Conservation (phyloP, 148 eudicot genomes). For the Polygonum maritimum region DNA sequence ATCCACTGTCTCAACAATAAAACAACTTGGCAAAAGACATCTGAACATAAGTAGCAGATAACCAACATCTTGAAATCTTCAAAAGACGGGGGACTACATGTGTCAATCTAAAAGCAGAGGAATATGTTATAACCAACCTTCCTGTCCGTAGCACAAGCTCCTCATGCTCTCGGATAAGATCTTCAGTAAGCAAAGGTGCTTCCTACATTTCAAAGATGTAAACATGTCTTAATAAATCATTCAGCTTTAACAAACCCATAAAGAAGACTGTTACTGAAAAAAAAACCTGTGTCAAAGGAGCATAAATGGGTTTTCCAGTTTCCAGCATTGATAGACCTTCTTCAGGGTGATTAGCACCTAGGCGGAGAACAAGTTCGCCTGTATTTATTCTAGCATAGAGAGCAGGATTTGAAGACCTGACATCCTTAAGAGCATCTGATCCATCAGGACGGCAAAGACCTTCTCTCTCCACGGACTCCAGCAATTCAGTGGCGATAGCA, state of each 20-base stretch:
- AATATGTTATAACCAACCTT: slow-evolving; percentile 36
- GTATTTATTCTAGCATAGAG: slow-evolving; percentile 54
- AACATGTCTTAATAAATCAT: slow-evolving; percentile 6
- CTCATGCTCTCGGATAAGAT: slow-evolving; percentile 84
- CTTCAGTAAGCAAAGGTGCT: slow-evolving; percentile 90
- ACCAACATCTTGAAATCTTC: background rate
- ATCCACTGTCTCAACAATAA: background rate
- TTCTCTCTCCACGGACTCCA: slow-evolving; percentile 44
- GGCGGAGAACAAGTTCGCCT: slow-evolving; percentile 73
- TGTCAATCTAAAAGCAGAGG: background rate
- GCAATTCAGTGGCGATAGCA: slow-evolving; percentile 43
- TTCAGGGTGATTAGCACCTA: slow-evolving; percentile 57
- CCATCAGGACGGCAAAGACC: slow-evolving; percentile 41
- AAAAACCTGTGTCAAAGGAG: slow-evolving; percentile 79
- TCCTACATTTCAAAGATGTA: slow-evolving; percentile 41
- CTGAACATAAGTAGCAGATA: background rate
- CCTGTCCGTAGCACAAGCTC: slow-evolving; percentile 92
- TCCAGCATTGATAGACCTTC: slow-evolving; percentile 70
- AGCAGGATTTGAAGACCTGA: slow-evolving; percentile 26
- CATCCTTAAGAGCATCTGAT: slow-evolving; percentile 32
- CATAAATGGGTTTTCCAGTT: slow-evolving; percentile 83
- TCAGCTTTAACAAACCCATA: slow-evolving; percentile 9
- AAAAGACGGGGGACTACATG: background rate
- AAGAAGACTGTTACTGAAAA: background rate
- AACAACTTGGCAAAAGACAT: background rate